Evolutionary conservation across 208 protist genomes (phyloP).

Genomic region (Leishmania major): DNA sequence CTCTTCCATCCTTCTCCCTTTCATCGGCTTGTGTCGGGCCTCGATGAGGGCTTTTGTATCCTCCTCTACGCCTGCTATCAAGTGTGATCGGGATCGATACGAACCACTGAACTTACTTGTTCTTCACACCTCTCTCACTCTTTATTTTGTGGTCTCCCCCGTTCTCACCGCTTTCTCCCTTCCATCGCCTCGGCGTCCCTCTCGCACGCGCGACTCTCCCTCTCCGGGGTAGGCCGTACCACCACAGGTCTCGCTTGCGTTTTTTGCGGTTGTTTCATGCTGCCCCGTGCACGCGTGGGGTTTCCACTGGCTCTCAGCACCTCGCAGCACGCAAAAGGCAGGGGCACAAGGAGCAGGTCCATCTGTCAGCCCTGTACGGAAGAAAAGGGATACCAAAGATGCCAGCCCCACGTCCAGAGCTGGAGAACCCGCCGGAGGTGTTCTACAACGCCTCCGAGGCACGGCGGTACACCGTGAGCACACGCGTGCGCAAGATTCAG

Average conservation of each 20-base stretch:
- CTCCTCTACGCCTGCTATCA: background rate
- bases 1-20: background rate
- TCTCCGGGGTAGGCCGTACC: background rate
- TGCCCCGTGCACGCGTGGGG: background rate
- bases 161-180: background rate
- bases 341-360: background rate
- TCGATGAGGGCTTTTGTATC: background rate
- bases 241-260: too few species aligned
- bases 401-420: conserved; percentile 87
- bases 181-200: background rate
- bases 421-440: conserved; percentile 94
- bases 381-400: conserved; percentile 20
- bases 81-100: background rate
- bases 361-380: background rate
- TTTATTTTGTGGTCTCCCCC: background rate
- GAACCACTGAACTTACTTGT: background rate
- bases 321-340: background rate
- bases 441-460: conserved; percentile 97
- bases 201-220: background rate
- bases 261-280: background rate
- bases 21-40: background rate
- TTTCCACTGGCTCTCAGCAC: background rate
- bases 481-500: conserved; percentile 97
- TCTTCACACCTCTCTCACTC: background rate
- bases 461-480: conserved; percentile 94